Evolutionary conservation across 257 asterid species (phyloP).

Genomic region (Coffea eugenioides): DNA sequence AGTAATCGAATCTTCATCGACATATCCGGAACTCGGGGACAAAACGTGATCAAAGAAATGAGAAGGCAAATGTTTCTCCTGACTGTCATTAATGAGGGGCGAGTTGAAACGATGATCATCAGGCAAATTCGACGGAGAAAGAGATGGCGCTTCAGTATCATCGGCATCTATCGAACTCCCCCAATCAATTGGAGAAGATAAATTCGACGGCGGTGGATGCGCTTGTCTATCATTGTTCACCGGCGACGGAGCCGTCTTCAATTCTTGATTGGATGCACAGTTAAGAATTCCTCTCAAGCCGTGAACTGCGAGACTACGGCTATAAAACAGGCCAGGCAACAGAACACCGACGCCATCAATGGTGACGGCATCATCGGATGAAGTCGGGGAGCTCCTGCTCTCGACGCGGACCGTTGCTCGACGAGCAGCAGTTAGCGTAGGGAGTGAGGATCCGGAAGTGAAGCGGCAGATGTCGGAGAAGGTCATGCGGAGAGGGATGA

Average conservation of each 20-base stretch:
- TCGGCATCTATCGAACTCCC: background rate
- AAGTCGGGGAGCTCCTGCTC: background rate
- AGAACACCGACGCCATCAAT: conserved; percentile 18
- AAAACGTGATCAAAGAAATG: background rate
- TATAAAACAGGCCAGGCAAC: conserved; percentile 32
- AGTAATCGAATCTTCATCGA: background rate
- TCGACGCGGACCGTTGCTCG: background rate
- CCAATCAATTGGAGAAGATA: conserved; percentile 3
- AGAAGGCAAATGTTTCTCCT: background rate
- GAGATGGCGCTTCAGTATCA: background rate
- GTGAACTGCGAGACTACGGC: conserved; percentile 32
- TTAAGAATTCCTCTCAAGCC: conserved; percentile 35
- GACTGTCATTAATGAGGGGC: conserved; percentile 5
- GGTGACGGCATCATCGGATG: conserved; percentile 13
- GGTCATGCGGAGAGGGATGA: conserved; percentile 26
- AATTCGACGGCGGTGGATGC: background rate
- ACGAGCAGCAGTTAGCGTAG: conserved; percentile 15
- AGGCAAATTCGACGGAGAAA: background rate
- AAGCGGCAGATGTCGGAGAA: conserved; percentile 22
- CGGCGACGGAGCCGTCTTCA: background rate
- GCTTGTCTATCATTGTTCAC: background rate
- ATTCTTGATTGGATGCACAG: background rate
- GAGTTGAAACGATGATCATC: background rate
- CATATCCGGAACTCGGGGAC: conserved; percentile 11
- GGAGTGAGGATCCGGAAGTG: conserved; percentile 7